Evolutionary conservation across 129 eudicot genomes (phyloP).

Genomic region (Flaveria ramosissima): DNA sequence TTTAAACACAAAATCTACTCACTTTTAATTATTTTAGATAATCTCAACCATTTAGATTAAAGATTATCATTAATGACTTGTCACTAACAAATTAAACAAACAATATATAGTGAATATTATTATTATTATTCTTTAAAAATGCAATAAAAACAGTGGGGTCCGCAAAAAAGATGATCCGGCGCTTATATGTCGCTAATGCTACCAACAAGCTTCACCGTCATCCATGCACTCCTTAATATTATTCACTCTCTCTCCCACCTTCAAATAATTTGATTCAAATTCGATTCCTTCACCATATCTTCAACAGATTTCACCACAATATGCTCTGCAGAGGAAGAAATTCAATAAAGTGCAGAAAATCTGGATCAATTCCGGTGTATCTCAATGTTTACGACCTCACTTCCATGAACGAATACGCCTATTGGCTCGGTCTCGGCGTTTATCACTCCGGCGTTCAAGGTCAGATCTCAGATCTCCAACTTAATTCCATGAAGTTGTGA

Average conservation of each 20-base stretch:
- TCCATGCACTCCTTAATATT: constrained; percentile 21
- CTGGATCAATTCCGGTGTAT: constrained; percentile 68
- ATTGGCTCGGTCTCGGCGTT: constrained; percentile 90
- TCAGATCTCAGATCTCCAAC: constrained; percentile 12
- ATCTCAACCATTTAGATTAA: no score
- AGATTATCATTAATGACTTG: no score
- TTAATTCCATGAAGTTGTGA: background rate
- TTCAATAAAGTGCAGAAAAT: constrained; percentile 42
- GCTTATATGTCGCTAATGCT: constrained; percentile 40
- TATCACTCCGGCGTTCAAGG: constrained; percentile 95
- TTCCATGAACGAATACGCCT: constrained; percentile 79
- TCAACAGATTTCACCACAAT: constrained; percentile 26
- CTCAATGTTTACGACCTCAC: constrained; percentile 87
- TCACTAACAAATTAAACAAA: no score
- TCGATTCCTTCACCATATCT: constrained; percentile 10
- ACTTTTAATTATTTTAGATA: no score
- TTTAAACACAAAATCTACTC: no score
- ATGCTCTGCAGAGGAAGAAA: constrained; percentile 37
- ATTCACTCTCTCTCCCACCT: constrained; percentile 19
- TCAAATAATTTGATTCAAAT: constrained; percentile 27
- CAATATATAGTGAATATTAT: no score
- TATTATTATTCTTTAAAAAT: background rate
- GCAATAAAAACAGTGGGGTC: constrained; percentile 9
- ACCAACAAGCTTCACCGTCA: constrained; percentile 37
- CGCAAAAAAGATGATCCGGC: constrained; percentile 31